Base-by-base conservation (phyloP, 208 protist species). In the Porcisia deanei region DNA sequence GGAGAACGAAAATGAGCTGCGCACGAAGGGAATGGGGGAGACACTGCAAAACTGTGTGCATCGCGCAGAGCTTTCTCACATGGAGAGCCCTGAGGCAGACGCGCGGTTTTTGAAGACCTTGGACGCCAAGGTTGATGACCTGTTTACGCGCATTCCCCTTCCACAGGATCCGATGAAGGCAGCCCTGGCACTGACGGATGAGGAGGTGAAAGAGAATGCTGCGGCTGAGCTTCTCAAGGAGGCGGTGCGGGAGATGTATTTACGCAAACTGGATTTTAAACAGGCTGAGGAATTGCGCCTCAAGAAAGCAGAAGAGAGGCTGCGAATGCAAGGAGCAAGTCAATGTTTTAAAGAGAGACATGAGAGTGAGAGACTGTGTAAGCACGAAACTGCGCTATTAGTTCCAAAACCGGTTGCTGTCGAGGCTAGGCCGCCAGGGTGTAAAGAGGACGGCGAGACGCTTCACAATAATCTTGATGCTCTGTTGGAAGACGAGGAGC, bases 1-100 rank as follows among this genome's bases (percentile, higher is more conserved):
- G 1, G 80, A 80, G n/a, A 67, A 80, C 41, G 88, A 93, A 68
- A 86, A 89, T 57, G 77, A 82, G 49, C 73, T 84, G 5, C 76
- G 79, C 41, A 84, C 74, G 22, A 74, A 83, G 7, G 75, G 88
- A 3, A 85, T 93, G 14, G 87, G 83, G 8, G 85, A 93, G 58
- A 89, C 83, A 18, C 80, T 90, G 73, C 77, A 79, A 37, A 91
- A 85, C 71, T 90, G 77, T 65, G 75, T 93, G 58, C 53, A 83
- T 37, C 73, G 77, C 6, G 82, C 87, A 8, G 88, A 93, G 64
- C 80, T 97, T 57, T 87, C 88, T 49, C 93, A 97, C 77, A 90
- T 97, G 81, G 91, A 97, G 64, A 94, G 91, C 80, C 91, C 93
- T 0, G 88, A 96, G 72, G 85, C 84, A 6, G 93, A 97, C 72